A percentile compares a stretch with the other conserved stretches of the same genome.
Conservation (phyloP, 2,329 filamentous ascomycete genomes). For the Allantophomopsis cytisporea region DNA sequence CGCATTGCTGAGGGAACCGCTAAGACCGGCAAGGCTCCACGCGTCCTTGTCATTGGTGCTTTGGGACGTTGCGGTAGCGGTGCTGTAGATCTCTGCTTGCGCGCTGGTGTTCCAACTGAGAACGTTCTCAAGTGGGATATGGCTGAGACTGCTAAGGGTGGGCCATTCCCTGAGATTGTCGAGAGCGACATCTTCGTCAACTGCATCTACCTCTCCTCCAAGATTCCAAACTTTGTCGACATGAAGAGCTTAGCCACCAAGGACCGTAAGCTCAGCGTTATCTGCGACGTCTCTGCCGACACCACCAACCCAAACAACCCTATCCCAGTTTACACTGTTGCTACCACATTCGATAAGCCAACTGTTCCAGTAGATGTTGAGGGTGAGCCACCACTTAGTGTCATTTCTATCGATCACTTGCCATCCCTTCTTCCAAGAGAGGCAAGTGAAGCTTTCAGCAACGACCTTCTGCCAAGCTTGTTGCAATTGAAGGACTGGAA, state of each 20-base stretch:
- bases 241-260: slow-evolving; percentile 51
- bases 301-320: slow-evolving; percentile 54
- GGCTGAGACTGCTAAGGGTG: slow-evolving; percentile 54
- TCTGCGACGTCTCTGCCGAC: slow-evolving; percentile 70
- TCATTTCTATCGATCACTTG: slow-evolving; percentile 83
- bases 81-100: slow-evolving; percentile 66
- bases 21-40: slow-evolving; percentile 54
- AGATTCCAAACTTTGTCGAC: slow-evolving; percentile 74
- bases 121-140: slow-evolving; percentile 63
- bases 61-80: slow-evolving; percentile 76
- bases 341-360: slow-evolving; percentile 81
- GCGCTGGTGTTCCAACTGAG: slow-evolving; percentile 56
- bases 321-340: slow-evolving; percentile 70
- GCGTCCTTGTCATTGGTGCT: slow-evolving; percentile 73
- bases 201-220: slow-evolving; percentile 73
- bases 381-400: slow-evolving; percentile 42
- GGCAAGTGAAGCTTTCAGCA: slow-evolving; percentile 73
- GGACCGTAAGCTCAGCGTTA: slow-evolving; percentile 61
- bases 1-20: slow-evolving; percentile 52
- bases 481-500: slow-evolving; percentile 64
- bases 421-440: slow-evolving; percentile 76
- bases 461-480: slow-evolving; percentile 64
- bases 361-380: slow-evolving; percentile 61
- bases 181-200: slow-evolving; percentile 70
- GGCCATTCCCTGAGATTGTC: slow-evolving; percentile 68